Conservation (phyloP, 176 grass and related monocot genomes). For the bread wheat (Triticum aestivum) region DNA sequence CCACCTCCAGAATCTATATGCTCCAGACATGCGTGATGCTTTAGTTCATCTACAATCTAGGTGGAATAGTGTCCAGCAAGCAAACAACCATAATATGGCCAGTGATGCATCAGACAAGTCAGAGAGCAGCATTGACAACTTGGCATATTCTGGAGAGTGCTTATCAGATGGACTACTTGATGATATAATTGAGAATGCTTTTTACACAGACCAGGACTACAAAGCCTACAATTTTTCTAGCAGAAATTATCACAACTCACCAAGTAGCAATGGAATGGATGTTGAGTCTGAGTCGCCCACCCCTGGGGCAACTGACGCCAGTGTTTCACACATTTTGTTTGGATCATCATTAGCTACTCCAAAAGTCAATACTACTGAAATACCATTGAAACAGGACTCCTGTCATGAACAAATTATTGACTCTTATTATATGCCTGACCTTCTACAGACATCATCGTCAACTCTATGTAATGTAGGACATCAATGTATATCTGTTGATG, state of each 20-base stretch:
- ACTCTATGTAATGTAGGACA: conserved; percentile 14
- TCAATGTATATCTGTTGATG: conserved; percentile 16
- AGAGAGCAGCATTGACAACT: conserved; percentile 35
- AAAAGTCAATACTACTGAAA: conserved; percentile 25
- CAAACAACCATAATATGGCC: conserved; percentile 41
- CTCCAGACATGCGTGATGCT: conserved; percentile 85
- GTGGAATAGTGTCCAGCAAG: conserved; percentile 81
- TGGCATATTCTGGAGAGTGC: conserved; percentile 37
- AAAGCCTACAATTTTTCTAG: conserved; percentile 22
- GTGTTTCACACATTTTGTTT: not conserved
- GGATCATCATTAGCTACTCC: conserved; percentile 1
- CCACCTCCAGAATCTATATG: conserved; percentile 87
- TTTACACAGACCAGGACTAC: conserved; percentile 36
- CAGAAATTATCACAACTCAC: conserved; percentile 30
- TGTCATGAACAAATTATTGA: conserved; percentile 69
- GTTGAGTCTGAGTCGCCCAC: conserved; percentile 27
- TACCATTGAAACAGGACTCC: conserved; percentile 19
- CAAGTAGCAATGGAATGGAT: conserved; percentile 42
- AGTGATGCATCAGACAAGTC: conserved; percentile 45
- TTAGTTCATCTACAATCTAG: conserved; percentile 92
- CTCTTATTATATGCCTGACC: conserved; percentile 64
- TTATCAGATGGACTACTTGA: conserved; percentile 69
- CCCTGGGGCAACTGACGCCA: not conserved
- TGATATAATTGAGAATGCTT: conserved; percentile 94
- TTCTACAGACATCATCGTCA: conserved; percentile 21